Evolutionary conservation across 2,329 filamentous ascomycete genomes (phyloP).

Genomic region (Aureobasidium namibiae): DNA sequence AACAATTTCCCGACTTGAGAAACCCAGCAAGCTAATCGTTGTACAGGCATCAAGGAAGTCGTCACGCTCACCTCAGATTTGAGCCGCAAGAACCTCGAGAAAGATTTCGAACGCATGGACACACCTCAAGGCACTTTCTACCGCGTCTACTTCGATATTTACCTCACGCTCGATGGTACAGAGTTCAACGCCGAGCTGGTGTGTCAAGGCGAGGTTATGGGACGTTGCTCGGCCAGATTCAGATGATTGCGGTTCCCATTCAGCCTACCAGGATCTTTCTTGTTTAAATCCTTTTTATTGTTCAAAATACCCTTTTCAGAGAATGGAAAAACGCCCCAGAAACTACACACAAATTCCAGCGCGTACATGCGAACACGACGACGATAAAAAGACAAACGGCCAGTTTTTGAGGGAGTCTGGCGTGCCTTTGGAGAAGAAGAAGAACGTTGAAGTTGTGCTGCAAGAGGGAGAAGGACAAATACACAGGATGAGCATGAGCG

Average conservation of each 20-base stretch:
- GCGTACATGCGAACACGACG: neutral
- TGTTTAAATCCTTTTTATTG: constrained; percentile 6
- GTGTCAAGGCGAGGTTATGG: constrained; percentile 99
- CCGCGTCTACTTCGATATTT: constrained; percentile 61
- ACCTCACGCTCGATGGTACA: constrained; percentile 89
- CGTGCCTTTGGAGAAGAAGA: neutral
- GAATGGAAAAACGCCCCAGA: neutral
- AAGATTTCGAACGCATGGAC: constrained; percentile 99
- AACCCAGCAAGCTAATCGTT: neutral
- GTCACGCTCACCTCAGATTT: constrained; percentile 95
- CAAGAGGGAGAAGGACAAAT: neutral
- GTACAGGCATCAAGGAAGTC: constrained; percentile 90
- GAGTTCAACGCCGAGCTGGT: constrained; percentile 98
- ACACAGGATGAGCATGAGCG: neutral
- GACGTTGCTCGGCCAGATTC: constrained; percentile 87
- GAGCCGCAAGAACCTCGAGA: constrained; percentile 95
- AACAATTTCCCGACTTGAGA: neutral
- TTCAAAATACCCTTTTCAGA: constrained; percentile 3
- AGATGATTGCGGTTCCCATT: constrained; percentile 33
- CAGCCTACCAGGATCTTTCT: neutral
- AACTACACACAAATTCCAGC: neutral
- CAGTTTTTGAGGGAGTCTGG: neutral
- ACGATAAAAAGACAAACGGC: neutral
- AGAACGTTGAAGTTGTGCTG: neutral
- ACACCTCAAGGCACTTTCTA: constrained; percentile 96